Evolutionary conservation across 176 grass and related monocot species (phyloP).

Genomic region (Puya raimondii): DNA sequence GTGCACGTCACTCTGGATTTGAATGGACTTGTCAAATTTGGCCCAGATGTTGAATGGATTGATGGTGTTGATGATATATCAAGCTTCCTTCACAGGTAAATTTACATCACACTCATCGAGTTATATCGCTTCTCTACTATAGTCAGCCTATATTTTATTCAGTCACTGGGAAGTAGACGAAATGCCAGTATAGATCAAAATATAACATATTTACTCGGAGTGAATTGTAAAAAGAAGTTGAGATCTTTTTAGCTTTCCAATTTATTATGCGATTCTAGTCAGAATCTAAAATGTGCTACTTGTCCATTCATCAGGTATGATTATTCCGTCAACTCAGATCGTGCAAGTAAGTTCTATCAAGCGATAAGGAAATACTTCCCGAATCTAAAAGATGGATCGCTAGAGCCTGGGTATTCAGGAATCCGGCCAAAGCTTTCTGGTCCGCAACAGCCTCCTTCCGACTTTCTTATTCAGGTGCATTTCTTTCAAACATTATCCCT

Average conservation of each 20-base stretch:
- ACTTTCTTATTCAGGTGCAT: constrained; percentile 75
- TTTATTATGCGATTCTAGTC: too few species aligned
- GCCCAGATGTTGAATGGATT: constrained; percentile 97
- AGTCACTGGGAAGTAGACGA: not conserved
- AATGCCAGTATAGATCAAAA: too few species aligned
- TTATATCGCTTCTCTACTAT: not conserved
- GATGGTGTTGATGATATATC: constrained; percentile 40
- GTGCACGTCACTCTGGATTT: constrained; percentile 85
- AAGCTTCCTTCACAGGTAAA: constrained; percentile 74
- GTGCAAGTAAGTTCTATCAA: constrained; percentile 61
- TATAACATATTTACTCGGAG: too few species aligned
- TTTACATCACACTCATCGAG: not conserved
- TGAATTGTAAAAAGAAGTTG: too few species aligned
- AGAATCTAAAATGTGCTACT: constrained; percentile 7
- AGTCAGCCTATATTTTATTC: not conserved
- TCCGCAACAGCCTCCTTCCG: constrained; percentile 39
- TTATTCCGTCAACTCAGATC: constrained; percentile 52
- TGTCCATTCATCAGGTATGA: constrained; percentile 51
- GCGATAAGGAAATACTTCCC: constrained; percentile 92
- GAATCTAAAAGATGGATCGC: constrained; percentile 67
- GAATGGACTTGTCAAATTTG: constrained; percentile 75
- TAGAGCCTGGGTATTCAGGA: constrained; percentile 89
- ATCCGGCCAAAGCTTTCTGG: constrained; percentile 83
- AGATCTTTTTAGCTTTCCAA: too few species aligned
- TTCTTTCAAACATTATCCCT: constrained; percentile 12